These are phyloP conservation scores for Leishmania arabica DNA, from an alignment of 208 protist species.

Conservation along the genomic window DNA sequence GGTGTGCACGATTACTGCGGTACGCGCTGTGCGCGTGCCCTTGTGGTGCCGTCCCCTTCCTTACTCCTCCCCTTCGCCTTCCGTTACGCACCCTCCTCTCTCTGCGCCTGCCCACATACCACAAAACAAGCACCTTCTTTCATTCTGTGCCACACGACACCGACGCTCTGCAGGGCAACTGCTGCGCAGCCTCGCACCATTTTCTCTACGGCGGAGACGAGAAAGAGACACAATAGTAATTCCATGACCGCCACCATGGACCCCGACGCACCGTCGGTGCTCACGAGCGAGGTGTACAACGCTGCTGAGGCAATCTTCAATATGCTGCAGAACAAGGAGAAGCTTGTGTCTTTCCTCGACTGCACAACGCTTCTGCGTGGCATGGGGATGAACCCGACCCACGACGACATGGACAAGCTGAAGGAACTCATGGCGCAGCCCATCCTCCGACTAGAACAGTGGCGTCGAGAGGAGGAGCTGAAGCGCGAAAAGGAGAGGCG, in stretches of 20 bases:
- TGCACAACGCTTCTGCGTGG: slow-evolving; percentile 88
- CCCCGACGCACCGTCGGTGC: slow-evolving; percentile 53
- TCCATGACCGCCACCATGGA: slow-evolving; percentile 8
- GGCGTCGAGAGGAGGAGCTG: slow-evolving; percentile 85
- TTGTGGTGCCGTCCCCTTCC: not conserved
- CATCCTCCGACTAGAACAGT: slow-evolving; percentile 77
- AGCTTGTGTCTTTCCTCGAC: slow-evolving; percentile 89
- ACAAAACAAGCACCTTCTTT: not conserved
- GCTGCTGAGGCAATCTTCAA: slow-evolving; percentile 77
- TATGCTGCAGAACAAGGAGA: slow-evolving; percentile 87
- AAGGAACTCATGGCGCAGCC: slow-evolving; percentile 78
- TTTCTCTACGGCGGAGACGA: not conserved
- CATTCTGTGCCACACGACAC: not conserved
- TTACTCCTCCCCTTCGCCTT: not conserved
- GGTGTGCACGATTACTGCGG: not conserved
- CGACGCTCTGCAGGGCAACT: not conserved
- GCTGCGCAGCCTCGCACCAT: not conserved
- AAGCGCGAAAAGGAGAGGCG: slow-evolving; percentile 77
- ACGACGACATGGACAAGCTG: slow-evolving; percentile 81
- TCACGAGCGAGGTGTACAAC: slow-evolving; percentile 92
- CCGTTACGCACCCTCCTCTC: not conserved
- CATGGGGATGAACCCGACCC: slow-evolving; percentile 92
- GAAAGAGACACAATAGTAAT: too few species aligned
- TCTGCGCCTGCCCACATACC: not conserved
- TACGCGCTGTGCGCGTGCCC: not conserved